Conservation (phyloP, 352 stramenopile genomes). For the Thalassiosira mediterranea region DNA sequence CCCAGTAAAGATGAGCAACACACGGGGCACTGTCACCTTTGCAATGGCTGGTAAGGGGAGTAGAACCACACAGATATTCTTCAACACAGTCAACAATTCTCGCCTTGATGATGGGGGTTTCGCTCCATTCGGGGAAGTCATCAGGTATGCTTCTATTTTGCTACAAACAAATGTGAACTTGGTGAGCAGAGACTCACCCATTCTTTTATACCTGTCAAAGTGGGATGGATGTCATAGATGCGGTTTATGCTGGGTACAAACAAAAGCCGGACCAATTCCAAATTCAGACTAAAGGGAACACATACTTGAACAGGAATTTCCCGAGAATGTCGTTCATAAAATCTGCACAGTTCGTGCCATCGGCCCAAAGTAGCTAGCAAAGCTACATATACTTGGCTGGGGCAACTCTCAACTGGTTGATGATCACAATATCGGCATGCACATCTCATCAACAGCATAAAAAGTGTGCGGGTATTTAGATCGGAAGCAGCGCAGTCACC, state of each 20-base stretch:
- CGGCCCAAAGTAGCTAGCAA: too few relatives aligned
- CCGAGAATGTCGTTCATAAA: slow-evolving; percentile 84
- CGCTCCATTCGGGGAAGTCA: slow-evolving; percentile 77
- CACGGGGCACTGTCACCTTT: slow-evolving; percentile 79
- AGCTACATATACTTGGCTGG: too few relatives aligned
- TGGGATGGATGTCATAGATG: slow-evolving; percentile 76
- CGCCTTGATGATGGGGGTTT: slow-evolving; percentile 84
- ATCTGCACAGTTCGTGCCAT: slow-evolving; percentile 43
- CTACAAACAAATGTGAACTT: too few relatives aligned
- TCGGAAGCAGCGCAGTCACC: too few relatives aligned
- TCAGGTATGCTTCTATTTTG: too few relatives aligned
- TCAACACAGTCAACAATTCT: slow-evolving; percentile 82
- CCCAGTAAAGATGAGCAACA: slow-evolving; percentile 62
- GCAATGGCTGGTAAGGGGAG: slow-evolving; percentile 79
- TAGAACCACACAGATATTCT: slow-evolving; percentile 85
- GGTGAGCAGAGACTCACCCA: too few relatives aligned
- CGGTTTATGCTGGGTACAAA: slow-evolving; percentile 70
- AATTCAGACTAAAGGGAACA: slow-evolving; percentile 81
- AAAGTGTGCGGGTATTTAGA: too few relatives aligned
- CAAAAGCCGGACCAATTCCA: slow-evolving; percentile 69
- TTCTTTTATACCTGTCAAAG: too few relatives aligned
- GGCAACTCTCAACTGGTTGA: too few relatives aligned
- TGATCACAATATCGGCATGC: too few relatives aligned
- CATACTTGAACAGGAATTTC: slow-evolving; percentile 79
- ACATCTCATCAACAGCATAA: too few relatives aligned